Evolutionary conservation across 2,329 filamentous ascomycete species (phyloP), one percentile per base, ranked within the genome.

Genomic region (Aureobasidium uvarum): DNA sequence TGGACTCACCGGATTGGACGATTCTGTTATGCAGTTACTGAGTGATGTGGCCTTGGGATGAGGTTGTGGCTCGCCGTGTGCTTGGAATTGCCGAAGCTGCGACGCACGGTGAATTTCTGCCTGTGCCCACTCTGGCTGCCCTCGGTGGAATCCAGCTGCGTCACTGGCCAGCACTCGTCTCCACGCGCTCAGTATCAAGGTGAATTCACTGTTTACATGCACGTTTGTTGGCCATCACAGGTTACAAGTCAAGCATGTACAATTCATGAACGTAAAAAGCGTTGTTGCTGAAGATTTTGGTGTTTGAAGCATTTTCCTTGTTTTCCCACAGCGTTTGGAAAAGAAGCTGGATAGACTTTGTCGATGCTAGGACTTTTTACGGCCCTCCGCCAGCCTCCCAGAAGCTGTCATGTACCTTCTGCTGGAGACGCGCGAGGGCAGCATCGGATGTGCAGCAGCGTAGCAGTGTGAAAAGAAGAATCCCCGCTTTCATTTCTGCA

Each of bases 181-280:
- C 41, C 41, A 60, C 43, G 41, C 56, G 38, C 38, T 41, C 20
- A 51, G 4, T n/a, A 60, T 36, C 56, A 60, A 60, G 28, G 36
- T 25, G 25, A 31, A 60, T 60, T 43, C 58, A 62, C 33, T 39
- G 41, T 62, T 62, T 45, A 62, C 45, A 62, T 39, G 38, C 58
- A 63, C 54, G 8, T 58, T 45, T n/a, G 39, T 11, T 43, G 14
- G 38, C 16, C 23, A 31, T 43, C 36, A 33, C 60, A 63, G 16
- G 20, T 52, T 48, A 25, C 60, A 63, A 54, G 31, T 63, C 60
- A 52, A 33, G 18, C 60, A 62, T 50, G 11, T 48, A 43, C 18
- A 51, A 41, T 54, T 63, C 60, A 54, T 63, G 60, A 60, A 60
- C 58, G 58, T 62, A 62, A 62, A 51, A 62, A 62, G 58, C 58